Evolutionary conservation across 768 basidiomycete species (phyloP).

Genomic region (Floccularia luteovirens): DNA sequence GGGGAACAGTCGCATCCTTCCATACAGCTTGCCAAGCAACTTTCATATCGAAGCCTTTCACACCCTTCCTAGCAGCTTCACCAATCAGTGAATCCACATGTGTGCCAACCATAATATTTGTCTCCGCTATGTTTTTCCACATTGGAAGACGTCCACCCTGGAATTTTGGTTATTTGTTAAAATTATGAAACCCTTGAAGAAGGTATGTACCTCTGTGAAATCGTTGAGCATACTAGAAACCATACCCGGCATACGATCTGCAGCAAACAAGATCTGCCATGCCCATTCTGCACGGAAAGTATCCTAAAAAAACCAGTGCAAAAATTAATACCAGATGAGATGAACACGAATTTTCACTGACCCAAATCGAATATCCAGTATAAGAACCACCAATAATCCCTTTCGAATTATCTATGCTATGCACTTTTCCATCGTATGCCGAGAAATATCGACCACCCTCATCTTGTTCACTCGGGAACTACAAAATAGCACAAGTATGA

Average conservation of each 20-base stretch:
- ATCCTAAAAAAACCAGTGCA: constrained; percentile 38
- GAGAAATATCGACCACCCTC: constrained; percentile 94
- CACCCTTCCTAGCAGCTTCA: constrained; percentile 61
- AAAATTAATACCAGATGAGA: neutral
- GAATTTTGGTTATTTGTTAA: neutral
- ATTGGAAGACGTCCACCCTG: constrained; percentile 80
- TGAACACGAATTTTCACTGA: constrained; percentile 19
- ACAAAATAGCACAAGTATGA: constrained; percentile 8
- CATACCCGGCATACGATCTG: constrained; percentile 72
- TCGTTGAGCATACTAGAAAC: constrained; percentile 76
- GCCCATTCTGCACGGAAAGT: constrained; percentile 77
- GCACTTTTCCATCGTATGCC: constrained; percentile 62
- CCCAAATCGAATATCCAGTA: constrained; percentile 78
- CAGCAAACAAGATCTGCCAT: constrained; percentile 69
- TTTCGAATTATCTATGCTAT: too few species aligned
- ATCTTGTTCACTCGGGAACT: constrained; percentile 74
- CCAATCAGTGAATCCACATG: constrained; percentile 76
- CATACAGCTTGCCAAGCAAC: constrained; percentile 68
- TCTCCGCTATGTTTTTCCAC: constrained; percentile 89
- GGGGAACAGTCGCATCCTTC: constrained; percentile 65
- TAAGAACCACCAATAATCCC: constrained; percentile 57
- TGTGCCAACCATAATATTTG: constrained; percentile 82
- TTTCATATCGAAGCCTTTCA: constrained; percentile 53
- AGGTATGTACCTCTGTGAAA: constrained; percentile 46
- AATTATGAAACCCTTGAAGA: neutral